Percentiles rank a stretch among this genome's conserved stretches.
These are phyloP conservation scores for Soucietia sequanensis DNA, from an alignment of 805 yeast genomes.

Conservation along the genomic window DNA sequence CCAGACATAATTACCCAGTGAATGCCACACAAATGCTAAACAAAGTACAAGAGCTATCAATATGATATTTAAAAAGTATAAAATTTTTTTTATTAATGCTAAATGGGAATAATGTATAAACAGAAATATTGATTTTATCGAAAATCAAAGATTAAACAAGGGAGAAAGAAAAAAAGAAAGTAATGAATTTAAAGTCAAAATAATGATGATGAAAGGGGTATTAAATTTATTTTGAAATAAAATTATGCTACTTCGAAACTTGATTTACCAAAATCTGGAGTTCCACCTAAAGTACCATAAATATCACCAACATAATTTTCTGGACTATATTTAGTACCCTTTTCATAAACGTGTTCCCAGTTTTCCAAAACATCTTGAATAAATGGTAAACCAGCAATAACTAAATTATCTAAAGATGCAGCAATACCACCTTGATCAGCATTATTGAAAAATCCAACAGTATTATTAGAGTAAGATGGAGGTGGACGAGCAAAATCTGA, in stretches of 20 bases:
- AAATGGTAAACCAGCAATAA: constrained; percentile 53
- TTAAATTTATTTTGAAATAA: too few relatives aligned
- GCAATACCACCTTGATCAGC: constrained; percentile 51
- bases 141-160: too few relatives aligned
- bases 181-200: too few relatives aligned
- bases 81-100: too few relatives aligned
- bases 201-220: too few relatives aligned
- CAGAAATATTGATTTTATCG: too few relatives aligned
- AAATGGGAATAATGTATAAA: too few relatives aligned
- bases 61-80: too few relatives aligned
- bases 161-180: too few relatives aligned
- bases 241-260: constrained; percentile 21
- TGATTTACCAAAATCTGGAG: constrained; percentile 37
- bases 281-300: constrained; percentile 52
- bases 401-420: constrained; percentile 51
- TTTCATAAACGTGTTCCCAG: constrained; percentile 41
- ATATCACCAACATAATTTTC: constrained; percentile 62
- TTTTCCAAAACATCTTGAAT: constrained; percentile 50
- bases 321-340: constrained; percentile 34
- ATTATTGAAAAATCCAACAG: constrained; percentile 50
- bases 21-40: too few relatives aligned
- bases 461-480: constrained; percentile 37
- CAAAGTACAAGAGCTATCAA: too few relatives aligned
- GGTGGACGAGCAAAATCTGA: constrained; percentile 61
- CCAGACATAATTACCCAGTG: too few relatives aligned